Conservation (phyloP, 129 eudicot species). For the Cynara cardunculus region DNA sequence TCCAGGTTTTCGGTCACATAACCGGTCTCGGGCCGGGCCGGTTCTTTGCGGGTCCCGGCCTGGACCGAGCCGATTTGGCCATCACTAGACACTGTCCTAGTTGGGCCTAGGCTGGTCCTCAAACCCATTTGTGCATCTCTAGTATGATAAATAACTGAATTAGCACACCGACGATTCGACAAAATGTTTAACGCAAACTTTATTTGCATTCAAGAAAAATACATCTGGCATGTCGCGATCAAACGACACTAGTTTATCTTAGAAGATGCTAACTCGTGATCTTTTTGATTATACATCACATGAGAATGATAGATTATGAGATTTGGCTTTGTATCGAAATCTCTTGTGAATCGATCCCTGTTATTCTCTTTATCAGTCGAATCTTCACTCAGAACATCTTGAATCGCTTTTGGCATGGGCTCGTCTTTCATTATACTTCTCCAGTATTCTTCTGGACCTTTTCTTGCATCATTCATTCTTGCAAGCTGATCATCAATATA, state of each 20-base stretch:
- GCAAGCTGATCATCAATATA: slow-evolving; percentile 22
- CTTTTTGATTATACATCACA: slow-evolving; percentile 24
- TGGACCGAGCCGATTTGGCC: too few relatives aligned
- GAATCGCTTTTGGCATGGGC: slow-evolving; percentile 51
- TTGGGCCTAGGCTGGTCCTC: too few relatives aligned
- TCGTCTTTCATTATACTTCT: slow-evolving; percentile 45
- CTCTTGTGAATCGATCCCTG: slow-evolving; percentile 22
- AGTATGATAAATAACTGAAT: too few relatives aligned
- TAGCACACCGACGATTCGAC: too few relatives aligned
- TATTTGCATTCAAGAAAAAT: neutral
- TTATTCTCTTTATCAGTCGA: neutral
- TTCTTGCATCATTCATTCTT: slow-evolving; percentile 35
- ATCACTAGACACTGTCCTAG: too few relatives aligned
- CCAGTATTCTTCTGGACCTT: slow-evolving; percentile 50
- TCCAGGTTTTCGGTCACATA: too few relatives aligned
- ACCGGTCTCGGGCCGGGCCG: too few relatives aligned
- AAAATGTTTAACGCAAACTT: neutral
- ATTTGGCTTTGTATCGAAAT: slow-evolving; percentile 33
- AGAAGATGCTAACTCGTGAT: slow-evolving; percentile 24
- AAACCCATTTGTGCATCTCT: too few relatives aligned
- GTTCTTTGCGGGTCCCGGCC: too few relatives aligned
- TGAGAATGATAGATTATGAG: slow-evolving; percentile 38
- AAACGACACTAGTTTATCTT: slow-evolving; percentile 7
- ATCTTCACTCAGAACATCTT: slow-evolving; percentile 24
- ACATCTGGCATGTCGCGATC: neutral